These are phyloP conservation scores for Petrea volubilis DNA, from an alignment of 257 asterid species.

Conservation along the genomic window DNA sequence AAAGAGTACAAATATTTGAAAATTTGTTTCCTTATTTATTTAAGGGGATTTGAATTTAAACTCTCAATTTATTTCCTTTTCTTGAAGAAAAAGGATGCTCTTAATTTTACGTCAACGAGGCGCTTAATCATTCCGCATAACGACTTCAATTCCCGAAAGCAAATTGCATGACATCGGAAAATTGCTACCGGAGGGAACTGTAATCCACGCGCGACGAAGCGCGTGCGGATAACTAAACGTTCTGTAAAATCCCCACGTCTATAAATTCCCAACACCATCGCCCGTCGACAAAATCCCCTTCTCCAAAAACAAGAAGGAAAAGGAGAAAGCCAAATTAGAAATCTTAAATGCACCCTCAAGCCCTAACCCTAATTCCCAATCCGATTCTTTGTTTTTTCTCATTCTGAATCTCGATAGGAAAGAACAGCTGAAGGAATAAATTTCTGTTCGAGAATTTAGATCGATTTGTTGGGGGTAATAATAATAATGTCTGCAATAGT, in stretches of 20 bases:
- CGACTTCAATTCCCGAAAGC: background rate
- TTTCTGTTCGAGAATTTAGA: background rate
- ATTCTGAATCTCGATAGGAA: background rate
- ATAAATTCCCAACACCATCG: slow-evolving; percentile 14
- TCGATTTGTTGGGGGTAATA: slow-evolving; percentile 28
- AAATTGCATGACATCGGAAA: background rate
- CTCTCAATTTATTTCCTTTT: too few species aligned
- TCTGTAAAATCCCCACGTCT: background rate
- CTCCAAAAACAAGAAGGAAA: background rate
- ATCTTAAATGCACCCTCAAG: slow-evolving; percentile 14
- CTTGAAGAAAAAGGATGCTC: too few species aligned
- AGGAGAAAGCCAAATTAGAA: slow-evolving; percentile 18
- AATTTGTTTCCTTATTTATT: too few species aligned
- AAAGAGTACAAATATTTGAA: too few species aligned
- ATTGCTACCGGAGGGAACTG: background rate
- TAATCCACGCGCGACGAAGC: slow-evolving; percentile 4
- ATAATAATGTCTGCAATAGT: slow-evolving; percentile 81
- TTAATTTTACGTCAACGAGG: too few species aligned
- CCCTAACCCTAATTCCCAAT: slow-evolving; percentile 28
- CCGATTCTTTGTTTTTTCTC: background rate
- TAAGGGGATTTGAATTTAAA: too few species aligned
- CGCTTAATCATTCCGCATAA: too few species aligned
- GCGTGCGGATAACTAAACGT: background rate
- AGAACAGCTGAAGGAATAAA: background rate
- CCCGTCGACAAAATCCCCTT: background rate